A percentile compares a stretch with the other conserved stretches of the same genome.
Conservation (phyloP, 2,329 filamentous ascomycete genomes). For the Oidium heveae region DNA sequence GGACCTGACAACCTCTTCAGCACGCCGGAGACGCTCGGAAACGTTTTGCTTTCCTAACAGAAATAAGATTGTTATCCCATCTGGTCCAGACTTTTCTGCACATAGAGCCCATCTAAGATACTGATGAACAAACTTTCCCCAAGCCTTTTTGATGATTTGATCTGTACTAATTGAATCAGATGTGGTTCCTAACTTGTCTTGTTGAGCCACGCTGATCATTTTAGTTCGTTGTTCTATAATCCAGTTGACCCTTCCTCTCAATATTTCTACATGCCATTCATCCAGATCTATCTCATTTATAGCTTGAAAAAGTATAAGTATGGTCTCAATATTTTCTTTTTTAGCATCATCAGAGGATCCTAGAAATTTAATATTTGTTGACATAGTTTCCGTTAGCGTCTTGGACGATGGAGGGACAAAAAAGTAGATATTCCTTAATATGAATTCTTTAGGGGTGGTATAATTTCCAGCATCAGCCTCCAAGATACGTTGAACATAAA, state of each 20-base stretch:
- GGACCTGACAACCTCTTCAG: not conserved
- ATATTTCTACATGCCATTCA: conserved; percentile 1
- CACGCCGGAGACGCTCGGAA: not conserved
- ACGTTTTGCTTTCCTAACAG: not conserved
- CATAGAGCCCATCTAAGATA: conserved; percentile 31
- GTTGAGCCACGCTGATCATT: not conserved
- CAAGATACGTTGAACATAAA: conserved; percentile 26
- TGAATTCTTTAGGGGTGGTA: conserved; percentile 27
- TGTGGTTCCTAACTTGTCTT: not conserved
- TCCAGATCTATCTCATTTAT: conserved; percentile 3
- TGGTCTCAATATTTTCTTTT: not conserved
- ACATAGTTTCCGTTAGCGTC: not conserved
- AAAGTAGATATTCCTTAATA: conserved; percentile 29
- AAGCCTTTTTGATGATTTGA: conserved; percentile 8
- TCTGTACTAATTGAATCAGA: not conserved
- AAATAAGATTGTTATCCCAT: conserved; percentile 24
- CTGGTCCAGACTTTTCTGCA: conserved; percentile 25
- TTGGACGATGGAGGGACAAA: conserved; percentile 19
- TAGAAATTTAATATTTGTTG: not conserved
- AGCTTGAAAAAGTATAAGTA: conserved; percentile 2
- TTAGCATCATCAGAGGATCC: not conserved
- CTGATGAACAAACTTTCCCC: conserved; percentile 23
- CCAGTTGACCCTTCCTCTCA: conserved; percentile 2
- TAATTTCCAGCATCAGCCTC: conserved; percentile 30
- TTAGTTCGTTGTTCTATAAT: conserved; percentile 2